Evolutionary conservation across 768 basidiomycete genomes (phyloP).

Genomic region (Suillus subalutaceus): DNA sequence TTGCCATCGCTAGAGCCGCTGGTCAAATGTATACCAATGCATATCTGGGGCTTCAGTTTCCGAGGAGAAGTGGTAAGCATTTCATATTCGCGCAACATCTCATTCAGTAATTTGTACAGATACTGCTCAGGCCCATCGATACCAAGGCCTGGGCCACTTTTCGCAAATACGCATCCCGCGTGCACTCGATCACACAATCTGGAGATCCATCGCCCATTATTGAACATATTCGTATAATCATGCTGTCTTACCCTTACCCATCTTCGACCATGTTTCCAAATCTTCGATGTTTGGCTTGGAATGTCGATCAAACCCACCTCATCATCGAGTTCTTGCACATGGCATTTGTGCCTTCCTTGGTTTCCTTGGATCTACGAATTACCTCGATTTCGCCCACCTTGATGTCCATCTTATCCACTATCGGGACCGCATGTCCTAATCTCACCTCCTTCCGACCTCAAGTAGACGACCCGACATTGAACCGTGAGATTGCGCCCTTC

Average conservation of each 20-base stretch:
- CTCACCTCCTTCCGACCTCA: conserved; percentile 22
- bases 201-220: conserved; percentile 23
- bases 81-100: neutral
- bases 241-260: conserved; percentile 19
- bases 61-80: neutral
- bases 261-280: conserved; percentile 29
- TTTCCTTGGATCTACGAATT: conserved; percentile 17
- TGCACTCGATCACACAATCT: conserved; percentile 22
- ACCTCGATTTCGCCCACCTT: neutral
- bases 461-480: neutral
- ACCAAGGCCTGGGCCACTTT: conserved; percentile 25
- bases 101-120: neutral
- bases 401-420: conserved; percentile 21
- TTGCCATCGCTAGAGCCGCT: conserved; percentile 26
- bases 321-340: conserved; percentile 27
- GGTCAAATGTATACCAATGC: conserved; percentile 8
- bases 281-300: conserved; percentile 28
- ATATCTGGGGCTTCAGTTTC: neutral
- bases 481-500: neutral
- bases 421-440: conserved; percentile 28
- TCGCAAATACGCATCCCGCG: conserved; percentile 27
- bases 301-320: conserved; percentile 18
- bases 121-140: neutral
- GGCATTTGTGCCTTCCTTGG: conserved; percentile 27
- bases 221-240: conserved; percentile 10